Conservation (phyloP, 176 grass and related monocot genomes). For the Bolboschoenus planiculmis region DNA sequence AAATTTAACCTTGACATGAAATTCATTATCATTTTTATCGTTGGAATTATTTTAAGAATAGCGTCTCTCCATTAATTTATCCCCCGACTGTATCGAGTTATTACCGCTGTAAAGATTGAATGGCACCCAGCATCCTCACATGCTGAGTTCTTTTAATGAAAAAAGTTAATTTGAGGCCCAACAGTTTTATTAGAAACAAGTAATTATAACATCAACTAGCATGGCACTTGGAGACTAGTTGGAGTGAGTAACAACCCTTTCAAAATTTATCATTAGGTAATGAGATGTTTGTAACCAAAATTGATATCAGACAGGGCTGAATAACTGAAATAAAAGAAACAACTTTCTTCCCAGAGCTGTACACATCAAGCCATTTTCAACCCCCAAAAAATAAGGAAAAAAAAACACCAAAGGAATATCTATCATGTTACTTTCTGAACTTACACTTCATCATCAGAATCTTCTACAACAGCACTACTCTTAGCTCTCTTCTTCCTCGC, state of each 20-base stretch:
- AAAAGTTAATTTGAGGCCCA: too few relatives aligned
- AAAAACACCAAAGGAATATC: not conserved
- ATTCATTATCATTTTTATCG: too few relatives aligned
- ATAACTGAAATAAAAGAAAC: not conserved
- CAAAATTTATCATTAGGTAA: not conserved
- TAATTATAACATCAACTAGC: too few relatives aligned
- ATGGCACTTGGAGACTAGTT: too few relatives aligned
- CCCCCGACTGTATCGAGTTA: too few relatives aligned
- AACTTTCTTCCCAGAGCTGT: not conserved
- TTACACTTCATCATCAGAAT: conserved; percentile 56
- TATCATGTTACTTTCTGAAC: conserved; percentile 9
- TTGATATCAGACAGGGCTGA: not conserved
- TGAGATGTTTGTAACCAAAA: not conserved
- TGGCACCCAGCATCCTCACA: too few relatives aligned
- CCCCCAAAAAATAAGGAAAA: not conserved
- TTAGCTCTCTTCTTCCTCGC: conserved; percentile 47
- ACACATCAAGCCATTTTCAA: not conserved
- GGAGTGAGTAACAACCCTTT: not conserved
- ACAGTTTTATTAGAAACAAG: too few relatives aligned
- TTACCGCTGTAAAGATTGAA: too few relatives aligned
- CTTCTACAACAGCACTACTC: conserved; percentile 45
- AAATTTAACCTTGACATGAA: too few relatives aligned
- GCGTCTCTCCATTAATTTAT: too few relatives aligned
- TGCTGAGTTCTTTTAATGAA: too few relatives aligned
- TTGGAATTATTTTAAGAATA: too few relatives aligned